phyloP scores from a whole-genome alignment of 2,329 filamentous ascomycete genomes.

The Sphaerostilbella broomeana region DNA sequence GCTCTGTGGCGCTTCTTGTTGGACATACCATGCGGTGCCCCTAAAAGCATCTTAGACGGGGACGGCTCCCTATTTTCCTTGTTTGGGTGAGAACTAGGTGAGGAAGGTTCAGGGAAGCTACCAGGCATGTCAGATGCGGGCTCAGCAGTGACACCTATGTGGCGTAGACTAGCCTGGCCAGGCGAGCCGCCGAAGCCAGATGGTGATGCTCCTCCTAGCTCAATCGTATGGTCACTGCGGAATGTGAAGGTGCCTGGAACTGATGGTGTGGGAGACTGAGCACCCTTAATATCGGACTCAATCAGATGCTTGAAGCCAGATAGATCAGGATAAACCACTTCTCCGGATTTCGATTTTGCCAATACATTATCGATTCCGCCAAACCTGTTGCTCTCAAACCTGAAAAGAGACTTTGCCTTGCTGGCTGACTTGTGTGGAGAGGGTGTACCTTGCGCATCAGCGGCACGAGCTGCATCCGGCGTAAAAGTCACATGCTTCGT shows the following conservation, averaged over 20 bases:
- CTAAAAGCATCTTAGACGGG: slow-evolving; percentile 30
- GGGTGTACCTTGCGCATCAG: slow-evolving; percentile 43
- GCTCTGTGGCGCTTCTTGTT: slow-evolving; percentile 62
- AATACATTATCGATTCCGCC: slow-evolving; percentile 24
- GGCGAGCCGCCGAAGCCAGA: slow-evolving; percentile 50
- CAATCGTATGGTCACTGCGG: slow-evolving; percentile 58
- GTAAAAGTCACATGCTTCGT: slow-evolving; percentile 77
- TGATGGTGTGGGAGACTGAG: slow-evolving; percentile 29
- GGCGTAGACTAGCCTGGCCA: slow-evolving; percentile 55
- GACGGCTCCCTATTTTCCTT: slow-evolving; percentile 49
- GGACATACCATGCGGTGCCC: slow-evolving; percentile 53
- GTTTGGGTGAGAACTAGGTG: slow-evolving; percentile 34
- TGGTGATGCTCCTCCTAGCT: slow-evolving; percentile 43
- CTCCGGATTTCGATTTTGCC: slow-evolving; percentile 22
- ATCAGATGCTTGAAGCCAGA: slow-evolving; percentile 34
- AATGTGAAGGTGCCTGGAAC: slow-evolving; percentile 57
- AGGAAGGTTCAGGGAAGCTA: slow-evolving; percentile 39
- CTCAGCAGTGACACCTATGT: slow-evolving; percentile 48
- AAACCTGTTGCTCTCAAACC: slow-evolving; percentile 23
- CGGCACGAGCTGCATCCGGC: slow-evolving; percentile 53
- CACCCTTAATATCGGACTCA: slow-evolving; percentile 18
- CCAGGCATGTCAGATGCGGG: slow-evolving; percentile 46
- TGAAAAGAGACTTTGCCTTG: slow-evolving; percentile 2
- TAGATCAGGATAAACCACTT: slow-evolving; percentile 49
- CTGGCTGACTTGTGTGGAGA: slow-evolving; percentile 46